phyloP scores from a whole-genome alignment of 2,329 filamentous ascomycete species.

The Cytospora schulzeri region DNA sequence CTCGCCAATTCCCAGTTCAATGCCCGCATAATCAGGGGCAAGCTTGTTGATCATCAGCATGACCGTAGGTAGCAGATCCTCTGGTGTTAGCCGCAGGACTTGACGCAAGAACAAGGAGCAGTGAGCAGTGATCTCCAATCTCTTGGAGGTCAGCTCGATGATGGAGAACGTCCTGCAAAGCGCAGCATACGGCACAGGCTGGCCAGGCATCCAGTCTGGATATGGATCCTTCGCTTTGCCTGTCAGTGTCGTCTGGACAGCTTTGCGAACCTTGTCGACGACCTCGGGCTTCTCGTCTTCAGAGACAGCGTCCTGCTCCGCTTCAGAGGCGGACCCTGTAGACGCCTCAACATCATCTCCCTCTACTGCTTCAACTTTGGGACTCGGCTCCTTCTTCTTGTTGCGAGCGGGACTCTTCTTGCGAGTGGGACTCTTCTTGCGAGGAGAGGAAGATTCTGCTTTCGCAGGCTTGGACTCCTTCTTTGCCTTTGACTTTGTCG shows the following conservation, averaged over 20 bases:
- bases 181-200: constrained; percentile 90
- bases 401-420: constrained; percentile 27
- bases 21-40: constrained; percentile 92
- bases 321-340: constrained; percentile 52
- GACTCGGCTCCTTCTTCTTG: constrained; percentile 33
- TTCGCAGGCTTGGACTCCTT: constrained; percentile 35
- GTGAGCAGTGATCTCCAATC: constrained; percentile 83
- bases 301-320: constrained; percentile 50
- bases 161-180: constrained; percentile 93
- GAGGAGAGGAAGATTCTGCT: constrained; percentile 14
- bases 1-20: constrained; percentile 97
- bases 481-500: constrained; percentile 30
- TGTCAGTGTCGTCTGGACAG: constrained; percentile 74
- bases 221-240: constrained; percentile 74
- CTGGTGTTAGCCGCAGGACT: constrained; percentile 86
- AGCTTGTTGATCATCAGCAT: constrained; percentile 98
- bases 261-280: constrained; percentile 75
- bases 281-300: constrained; percentile 69
- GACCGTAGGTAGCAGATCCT: constrained; percentile 84
- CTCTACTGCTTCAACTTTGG: constrained; percentile 43
- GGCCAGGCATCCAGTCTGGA: constrained; percentile 88
- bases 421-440: constrained; percentile 23
- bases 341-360: constrained; percentile 49
- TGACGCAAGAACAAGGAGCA: constrained; percentile 91
- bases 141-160: constrained; percentile 91